These are phyloP conservation scores for Starmerella floricola DNA, from an alignment of 805 yeast species.

Conservation along the genomic window DNA sequence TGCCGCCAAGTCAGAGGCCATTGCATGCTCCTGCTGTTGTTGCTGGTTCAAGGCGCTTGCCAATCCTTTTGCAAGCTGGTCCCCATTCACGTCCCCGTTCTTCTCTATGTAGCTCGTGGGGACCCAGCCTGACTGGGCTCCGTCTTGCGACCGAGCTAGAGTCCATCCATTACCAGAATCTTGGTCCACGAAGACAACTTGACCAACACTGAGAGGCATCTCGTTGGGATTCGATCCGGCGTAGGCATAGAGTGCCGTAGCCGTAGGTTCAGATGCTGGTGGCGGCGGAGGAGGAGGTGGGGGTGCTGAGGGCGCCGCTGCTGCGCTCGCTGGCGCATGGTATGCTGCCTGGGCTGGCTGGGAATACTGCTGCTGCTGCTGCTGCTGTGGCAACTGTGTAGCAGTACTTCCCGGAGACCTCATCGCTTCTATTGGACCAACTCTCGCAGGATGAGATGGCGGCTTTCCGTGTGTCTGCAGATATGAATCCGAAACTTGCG, in stretches of 20 bases:
- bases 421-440: constrained; percentile 15
- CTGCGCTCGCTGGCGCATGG: neutral
- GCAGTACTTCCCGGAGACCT: no score
- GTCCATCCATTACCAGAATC: constrained; percentile 91
- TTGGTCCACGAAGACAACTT: constrained; percentile 56
- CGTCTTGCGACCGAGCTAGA: constrained; percentile 66
- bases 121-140: constrained; percentile 85
- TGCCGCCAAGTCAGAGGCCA: constrained; percentile 22
- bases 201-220: constrained; percentile 65
- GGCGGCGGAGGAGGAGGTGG: constrained; percentile 58
- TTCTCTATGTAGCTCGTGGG: constrained; percentile 78
- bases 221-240: constrained; percentile 80
- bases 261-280: constrained; percentile 54
- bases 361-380: constrained; percentile 22
- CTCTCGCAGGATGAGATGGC: constrained; percentile 18
- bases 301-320: constrained; percentile 12
- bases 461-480: constrained; percentile 22
- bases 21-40: constrained; percentile 21
- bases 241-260: constrained; percentile 76
- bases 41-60: constrained; percentile 22
- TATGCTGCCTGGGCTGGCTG: constrained; percentile 6
- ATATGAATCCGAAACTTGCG: constrained; percentile 17
- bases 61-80: constrained; percentile 19
- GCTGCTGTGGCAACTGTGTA: no score
- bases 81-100: constrained; percentile 7